A percentile compares a stretch with the other conserved stretches of the same genome.
phyloP scores from a whole-genome alignment of 306 rosid genomes.

The Echinosophora koreensis region DNA sequence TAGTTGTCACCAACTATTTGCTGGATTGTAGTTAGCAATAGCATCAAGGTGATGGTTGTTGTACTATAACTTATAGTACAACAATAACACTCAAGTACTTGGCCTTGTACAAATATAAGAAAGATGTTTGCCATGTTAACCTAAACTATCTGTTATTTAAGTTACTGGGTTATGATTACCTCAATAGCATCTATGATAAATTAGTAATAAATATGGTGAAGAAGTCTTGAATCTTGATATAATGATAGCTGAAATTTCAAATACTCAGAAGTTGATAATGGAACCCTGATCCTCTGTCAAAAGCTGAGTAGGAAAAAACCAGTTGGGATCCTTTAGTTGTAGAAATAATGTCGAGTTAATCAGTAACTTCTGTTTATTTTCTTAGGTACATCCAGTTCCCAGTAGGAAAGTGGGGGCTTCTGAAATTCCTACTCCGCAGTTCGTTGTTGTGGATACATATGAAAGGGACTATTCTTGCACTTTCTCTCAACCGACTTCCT shows the following conservation, averaged over 20 bases:
- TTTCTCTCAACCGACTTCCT: conserved; percentile 82
- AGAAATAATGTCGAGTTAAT: conserved; percentile 17
- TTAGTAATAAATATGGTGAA: conserved; percentile 23
- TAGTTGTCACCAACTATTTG: conserved; percentile 24
- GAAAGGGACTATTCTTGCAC: conserved; percentile 93
- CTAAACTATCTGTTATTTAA: neutral
- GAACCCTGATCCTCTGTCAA: neutral
- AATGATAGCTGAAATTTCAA: conserved; percentile 35
- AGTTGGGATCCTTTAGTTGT: conserved; percentile 12
- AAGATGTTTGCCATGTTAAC: conserved; percentile 11
- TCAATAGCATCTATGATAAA: conserved; percentile 8
- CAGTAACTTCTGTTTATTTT: conserved; percentile 30
- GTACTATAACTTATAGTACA: conserved; percentile 28
- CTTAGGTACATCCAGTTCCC: conserved; percentile 63
- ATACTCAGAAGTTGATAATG: conserved; percentile 26
- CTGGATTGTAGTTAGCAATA: conserved; percentile 22
- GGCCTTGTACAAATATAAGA: conserved; percentile 29
- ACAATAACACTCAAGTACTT: too few relatives aligned
- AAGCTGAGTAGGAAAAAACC: conserved; percentile 33
- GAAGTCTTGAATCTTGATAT: neutral
- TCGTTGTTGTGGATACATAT: conserved; percentile 86
- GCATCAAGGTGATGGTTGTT: conserved; percentile 32
- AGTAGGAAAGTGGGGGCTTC: conserved; percentile 67
- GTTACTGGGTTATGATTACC: conserved; percentile 4
- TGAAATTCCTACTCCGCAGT: conserved; percentile 94